These are phyloP conservation scores for Hypocrella siamensis DNA, from an alignment of 2,329 filamentous ascomycete genomes.

Conservation along the genomic window DNA sequence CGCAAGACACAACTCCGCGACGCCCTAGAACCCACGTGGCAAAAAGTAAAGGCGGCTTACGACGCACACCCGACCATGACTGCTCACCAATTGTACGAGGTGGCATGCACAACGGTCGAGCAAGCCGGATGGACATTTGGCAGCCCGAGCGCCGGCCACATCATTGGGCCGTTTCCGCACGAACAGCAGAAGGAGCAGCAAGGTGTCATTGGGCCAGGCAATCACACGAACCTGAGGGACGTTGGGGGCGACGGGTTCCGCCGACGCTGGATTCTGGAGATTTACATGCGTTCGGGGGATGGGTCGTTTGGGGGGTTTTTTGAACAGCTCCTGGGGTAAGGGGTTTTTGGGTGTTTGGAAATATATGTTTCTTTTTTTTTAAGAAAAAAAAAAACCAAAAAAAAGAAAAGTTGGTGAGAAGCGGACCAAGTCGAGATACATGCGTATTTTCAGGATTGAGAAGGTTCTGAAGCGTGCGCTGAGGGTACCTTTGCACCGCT, in stretches of 20 bases:
- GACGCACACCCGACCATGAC: constrained; percentile 25
- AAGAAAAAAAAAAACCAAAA: background rate
- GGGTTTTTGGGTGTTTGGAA: too few relatives aligned
- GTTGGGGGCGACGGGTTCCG: constrained; percentile 22
- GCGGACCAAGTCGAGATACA: background rate
- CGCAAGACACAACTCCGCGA: constrained; percentile 29
- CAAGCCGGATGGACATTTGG: constrained; percentile 27
- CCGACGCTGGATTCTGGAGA: constrained; percentile 34
- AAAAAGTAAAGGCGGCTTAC: constrained; percentile 24
- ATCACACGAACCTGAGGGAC: constrained; percentile 21
- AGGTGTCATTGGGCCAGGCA: constrained; percentile 28
- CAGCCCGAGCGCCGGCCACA: constrained; percentile 27
- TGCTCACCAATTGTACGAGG: constrained; percentile 28
- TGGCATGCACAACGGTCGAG: constrained; percentile 20
- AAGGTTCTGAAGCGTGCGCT: too few relatives aligned
- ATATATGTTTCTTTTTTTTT: too few relatives aligned
- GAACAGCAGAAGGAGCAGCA: constrained; percentile 28
- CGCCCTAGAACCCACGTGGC: constrained; percentile 28
- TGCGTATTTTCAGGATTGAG: too few relatives aligned
- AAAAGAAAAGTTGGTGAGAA: background rate
- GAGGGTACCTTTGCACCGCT: too few relatives aligned
- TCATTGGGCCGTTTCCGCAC: constrained; percentile 33
- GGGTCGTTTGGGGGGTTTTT: constrained; percentile 24
- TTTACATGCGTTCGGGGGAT: constrained; percentile 26
- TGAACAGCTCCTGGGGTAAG: constrained; percentile 23